These are phyloP conservation scores for Panellus pusillus DNA, from an alignment of 768 basidiomycete species.

Conservation along the genomic window DNA sequence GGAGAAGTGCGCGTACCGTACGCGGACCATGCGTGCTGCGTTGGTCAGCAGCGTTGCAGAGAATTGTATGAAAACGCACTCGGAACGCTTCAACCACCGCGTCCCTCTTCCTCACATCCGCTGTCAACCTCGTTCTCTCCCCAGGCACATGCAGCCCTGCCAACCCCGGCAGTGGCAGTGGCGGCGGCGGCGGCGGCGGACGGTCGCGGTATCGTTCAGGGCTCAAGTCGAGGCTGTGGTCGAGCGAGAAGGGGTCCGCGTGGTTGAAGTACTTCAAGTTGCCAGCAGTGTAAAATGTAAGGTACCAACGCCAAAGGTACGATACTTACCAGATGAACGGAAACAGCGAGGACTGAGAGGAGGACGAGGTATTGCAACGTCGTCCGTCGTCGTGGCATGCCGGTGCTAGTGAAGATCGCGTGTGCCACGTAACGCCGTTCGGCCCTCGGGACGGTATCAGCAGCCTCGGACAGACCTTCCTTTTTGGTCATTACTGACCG, in stretches of 20 bases:
- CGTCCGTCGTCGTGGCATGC: constrained; percentile 2
- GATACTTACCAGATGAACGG: neutral
- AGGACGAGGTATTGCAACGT: constrained; percentile 8
- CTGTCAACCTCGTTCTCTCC: constrained; percentile 20
- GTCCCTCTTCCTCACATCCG: constrained; percentile 62
- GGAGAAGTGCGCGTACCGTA: constrained; percentile 56
- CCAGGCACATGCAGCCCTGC: neutral
- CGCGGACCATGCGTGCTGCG: constrained; percentile 78
- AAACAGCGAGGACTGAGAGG: neutral
- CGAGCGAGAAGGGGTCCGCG: neutral
- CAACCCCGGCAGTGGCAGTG: neutral
- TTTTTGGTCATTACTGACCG: too few species aligned
- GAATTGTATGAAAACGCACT: constrained; percentile 40
- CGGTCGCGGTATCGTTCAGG: neutral
- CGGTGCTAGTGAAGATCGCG: too few species aligned
- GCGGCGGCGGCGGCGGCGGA: neutral
- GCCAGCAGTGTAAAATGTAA: neutral
- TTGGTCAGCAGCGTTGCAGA: neutral
- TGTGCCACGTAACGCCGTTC: too few species aligned
- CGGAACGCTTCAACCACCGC: constrained; percentile 79
- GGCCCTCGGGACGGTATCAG: too few species aligned
- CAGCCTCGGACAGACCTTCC: too few species aligned
- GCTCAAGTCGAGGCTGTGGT: neutral
- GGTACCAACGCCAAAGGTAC: too few species aligned
- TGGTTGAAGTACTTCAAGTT: constrained; percentile 5